Evolutionary conservation across 352 stramenopile genomes (phyloP).

Genomic region (Pythium oligandrum): DNA sequence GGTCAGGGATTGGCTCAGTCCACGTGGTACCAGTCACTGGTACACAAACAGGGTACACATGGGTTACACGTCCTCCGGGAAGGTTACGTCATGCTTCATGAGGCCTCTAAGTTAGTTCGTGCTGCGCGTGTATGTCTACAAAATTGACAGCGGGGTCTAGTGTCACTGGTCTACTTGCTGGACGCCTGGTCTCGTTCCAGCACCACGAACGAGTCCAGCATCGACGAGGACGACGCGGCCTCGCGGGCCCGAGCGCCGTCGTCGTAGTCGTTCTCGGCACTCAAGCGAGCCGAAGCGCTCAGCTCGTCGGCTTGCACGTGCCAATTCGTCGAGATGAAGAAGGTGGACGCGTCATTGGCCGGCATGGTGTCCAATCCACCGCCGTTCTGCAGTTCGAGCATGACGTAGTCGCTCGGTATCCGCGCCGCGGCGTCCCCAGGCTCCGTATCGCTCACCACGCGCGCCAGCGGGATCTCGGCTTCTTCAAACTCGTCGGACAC

Average conservation of each 20-base stretch:
- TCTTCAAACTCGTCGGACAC: conserved; percentile 18
- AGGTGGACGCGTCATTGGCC: conserved; percentile 44
- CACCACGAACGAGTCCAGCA: conserved; percentile 77
- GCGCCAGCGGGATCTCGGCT: conserved; percentile 50
- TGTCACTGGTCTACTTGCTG: no score
- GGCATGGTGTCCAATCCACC: conserved; percentile 34
- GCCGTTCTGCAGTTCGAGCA: conserved; percentile 73
- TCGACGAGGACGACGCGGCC: background rate
- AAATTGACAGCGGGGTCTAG: background rate
- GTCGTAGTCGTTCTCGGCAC: no score
- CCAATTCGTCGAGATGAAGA: conserved; percentile 81
- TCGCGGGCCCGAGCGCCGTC: no score
- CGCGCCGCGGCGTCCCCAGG: conserved; percentile 7
- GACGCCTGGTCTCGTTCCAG: conserved; percentile 26
- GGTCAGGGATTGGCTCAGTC: no score
- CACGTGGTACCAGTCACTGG: no score
- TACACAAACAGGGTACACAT: no score
- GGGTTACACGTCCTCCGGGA: no score
- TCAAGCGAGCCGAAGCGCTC: conserved; percentile 51
- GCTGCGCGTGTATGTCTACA: conserved; percentile 8
- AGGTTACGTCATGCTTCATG: no score
- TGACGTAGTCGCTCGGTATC: conserved; percentile 75
- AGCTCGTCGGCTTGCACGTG: conserved; percentile 75
- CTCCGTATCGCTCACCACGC: conserved; percentile 34
- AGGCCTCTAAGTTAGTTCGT: no score